phyloP scores from a whole-genome alignment of 169 alveolate species.

The Amoebophrya sp. region DNA sequence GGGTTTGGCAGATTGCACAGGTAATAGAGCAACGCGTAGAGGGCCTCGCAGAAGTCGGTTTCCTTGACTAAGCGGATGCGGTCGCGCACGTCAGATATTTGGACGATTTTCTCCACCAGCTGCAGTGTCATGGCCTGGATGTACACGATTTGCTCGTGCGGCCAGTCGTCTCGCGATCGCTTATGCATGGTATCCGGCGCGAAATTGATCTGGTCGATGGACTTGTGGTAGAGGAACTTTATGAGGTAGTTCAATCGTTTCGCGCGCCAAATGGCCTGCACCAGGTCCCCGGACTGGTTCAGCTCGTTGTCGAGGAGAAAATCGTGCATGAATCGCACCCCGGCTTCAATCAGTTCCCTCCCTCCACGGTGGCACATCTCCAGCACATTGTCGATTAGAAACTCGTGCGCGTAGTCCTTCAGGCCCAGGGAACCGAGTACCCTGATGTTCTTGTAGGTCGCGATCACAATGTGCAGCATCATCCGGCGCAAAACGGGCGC shows the following conservation, averaged over 20 bases:
- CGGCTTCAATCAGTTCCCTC: not conserved
- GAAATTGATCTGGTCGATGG: not conserved
- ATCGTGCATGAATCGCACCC: conserved; percentile 14
- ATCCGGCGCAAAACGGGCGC: not conserved
- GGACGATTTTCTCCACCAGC: not conserved
- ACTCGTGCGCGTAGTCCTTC: not conserved
- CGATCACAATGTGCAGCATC: conserved; percentile 12
- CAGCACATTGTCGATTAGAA: not conserved
- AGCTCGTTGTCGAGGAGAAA: conserved; percentile 4
- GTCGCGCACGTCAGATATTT: not conserved
- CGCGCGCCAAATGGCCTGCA: not conserved
- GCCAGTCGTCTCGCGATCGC: not conserved
- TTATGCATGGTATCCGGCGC: not conserved
- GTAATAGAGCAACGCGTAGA: not conserved
- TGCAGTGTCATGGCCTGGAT: not conserved
- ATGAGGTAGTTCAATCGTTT: not conserved
- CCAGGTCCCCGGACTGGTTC: not conserved
- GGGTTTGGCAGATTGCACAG: not conserved
- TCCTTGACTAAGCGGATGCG: not conserved
- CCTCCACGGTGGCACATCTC: conserved; percentile 20
- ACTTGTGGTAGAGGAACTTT: not conserved
- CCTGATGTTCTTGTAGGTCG: not conserved
- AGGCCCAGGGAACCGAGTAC: not conserved
- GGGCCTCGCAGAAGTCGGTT: not conserved
- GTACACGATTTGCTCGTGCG: conserved; percentile 10